Evolutionary conservation across 768 basidiomycete species (phyloP).

Genomic region (Tylopilus felleus): DNA sequence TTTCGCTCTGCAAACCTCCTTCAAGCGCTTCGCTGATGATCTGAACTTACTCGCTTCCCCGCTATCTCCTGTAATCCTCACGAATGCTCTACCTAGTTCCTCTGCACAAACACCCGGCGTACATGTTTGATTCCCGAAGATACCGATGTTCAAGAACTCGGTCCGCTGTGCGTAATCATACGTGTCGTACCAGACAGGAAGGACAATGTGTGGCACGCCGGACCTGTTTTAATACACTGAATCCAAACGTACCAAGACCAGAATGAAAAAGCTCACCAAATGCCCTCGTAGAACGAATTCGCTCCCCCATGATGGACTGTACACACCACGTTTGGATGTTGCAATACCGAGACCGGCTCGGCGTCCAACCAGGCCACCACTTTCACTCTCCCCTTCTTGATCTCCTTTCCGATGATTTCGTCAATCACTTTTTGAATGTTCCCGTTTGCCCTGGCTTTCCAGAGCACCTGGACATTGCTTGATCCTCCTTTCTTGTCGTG

Average conservation of each 20-base stretch:
- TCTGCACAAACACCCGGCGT: no score
- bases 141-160: conserved; percentile 1
- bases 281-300: no score
- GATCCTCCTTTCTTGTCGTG: background rate
- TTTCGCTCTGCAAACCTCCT: no score
- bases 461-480: conserved; percentile 7
- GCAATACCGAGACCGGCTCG: no score
- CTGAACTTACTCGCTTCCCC: no score
- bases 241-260: background rate
- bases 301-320: background rate
- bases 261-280: background rate
- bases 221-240: conserved; percentile 1
- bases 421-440: background rate
- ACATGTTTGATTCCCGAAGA: background rate
- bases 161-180: conserved; percentile 4
- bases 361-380: no score
- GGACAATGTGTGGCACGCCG: conserved; percentile 9
- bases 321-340: conserved; percentile 1
- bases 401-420: no score
- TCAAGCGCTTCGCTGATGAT: no score
- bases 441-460: background rate
- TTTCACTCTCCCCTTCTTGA: no score
- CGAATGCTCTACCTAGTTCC: no score
- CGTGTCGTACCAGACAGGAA: conserved; percentile 11
- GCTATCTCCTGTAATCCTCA: no score